Evolutionary conservation across 805 yeast genomes (phyloP), one percentile per base, ranked within the genome.

Genomic region (Saturnispora kantuleensis): DNA sequence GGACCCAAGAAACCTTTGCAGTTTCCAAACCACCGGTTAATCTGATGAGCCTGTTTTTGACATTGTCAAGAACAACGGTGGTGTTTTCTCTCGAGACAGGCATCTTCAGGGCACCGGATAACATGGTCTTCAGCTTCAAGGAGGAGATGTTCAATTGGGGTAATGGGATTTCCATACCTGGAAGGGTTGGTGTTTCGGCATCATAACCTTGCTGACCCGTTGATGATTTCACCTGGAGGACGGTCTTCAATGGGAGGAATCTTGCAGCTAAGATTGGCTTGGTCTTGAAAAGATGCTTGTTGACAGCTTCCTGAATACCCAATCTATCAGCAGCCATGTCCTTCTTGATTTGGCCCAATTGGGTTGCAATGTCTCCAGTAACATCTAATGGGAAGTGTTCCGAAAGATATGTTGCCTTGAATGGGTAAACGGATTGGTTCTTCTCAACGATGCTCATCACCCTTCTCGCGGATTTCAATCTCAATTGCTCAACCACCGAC

Each of bases 371-470:
- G 30, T 44, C 34, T 9, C 28, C 37, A 32, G 63, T 56, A 35
- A 67, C 57, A 39, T 73, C 65, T 18, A 81, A 62, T 45, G 89
- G 89, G 73, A 81, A 81, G 35, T 63, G 55, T 18, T 70, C 68
- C 12, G 86, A 73, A 39, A 85, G 66, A 64, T 85, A 82, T 33
- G 87, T 71, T 53, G 89, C 71, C 65, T 87, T 90, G 71, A 90
- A 86, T 46, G 98, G 97, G 64, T 77, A 90, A 31, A 93, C 97
- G 26, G 96, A 84, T 53, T 76, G 71, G 39, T 74, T 68, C 53
- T 74, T 77, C 64, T 88, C 96, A 52, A 86, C 76, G 48, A 74
- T 74, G 31, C 77, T 70, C 52, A 89, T 70, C 45, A 88, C 70
- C 49, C 72, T 74, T 62, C 95, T 77, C 9, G 95, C 73, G 18